These are phyloP conservation scores for Trametopsis cervina DNA, from an alignment of 768 basidiomycete genomes.

Conservation along the genomic window DNA sequence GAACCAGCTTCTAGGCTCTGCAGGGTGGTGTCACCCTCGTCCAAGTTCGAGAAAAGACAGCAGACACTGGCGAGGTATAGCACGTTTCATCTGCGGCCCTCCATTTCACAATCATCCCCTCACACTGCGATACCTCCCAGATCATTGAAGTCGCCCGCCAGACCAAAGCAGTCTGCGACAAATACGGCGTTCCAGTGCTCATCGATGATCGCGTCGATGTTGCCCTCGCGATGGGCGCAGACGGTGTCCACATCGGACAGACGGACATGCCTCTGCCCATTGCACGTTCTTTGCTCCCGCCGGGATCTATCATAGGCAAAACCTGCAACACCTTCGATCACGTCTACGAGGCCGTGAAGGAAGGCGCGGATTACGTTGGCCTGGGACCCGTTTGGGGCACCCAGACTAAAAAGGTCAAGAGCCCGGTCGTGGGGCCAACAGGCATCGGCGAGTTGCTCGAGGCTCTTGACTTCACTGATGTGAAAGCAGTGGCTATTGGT, in stretches of 20 bases:
- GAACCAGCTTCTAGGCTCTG: conserved; percentile 44
- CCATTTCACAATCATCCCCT: background rate
- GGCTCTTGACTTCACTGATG: conserved; percentile 50
- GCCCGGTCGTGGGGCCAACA: conserved; percentile 60
- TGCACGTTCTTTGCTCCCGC: conserved; percentile 63
- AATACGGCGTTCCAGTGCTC: conserved; percentile 74
- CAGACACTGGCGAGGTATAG: conserved; percentile 73
- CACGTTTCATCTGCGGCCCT: background rate
- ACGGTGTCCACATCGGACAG: conserved; percentile 88
- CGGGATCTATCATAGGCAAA: conserved; percentile 69
- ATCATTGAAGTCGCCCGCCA: conserved; percentile 68
- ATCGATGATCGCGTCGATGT: conserved; percentile 90
- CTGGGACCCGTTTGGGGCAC: conserved; percentile 84
- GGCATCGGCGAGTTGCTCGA: conserved; percentile 64
- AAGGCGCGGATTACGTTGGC: conserved; percentile 79
- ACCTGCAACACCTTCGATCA: conserved; percentile 69
- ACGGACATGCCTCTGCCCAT: conserved; percentile 68
- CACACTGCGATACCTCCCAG: conserved; percentile 35
- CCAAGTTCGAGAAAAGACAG: conserved; percentile 81
- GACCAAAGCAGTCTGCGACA: conserved; percentile 66
- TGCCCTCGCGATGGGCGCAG: conserved; percentile 66
- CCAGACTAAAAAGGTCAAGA: conserved; percentile 66
- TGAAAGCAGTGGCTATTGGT: conserved; percentile 87
- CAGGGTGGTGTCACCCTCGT: conserved; percentile 86
- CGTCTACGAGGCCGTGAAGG: conserved; percentile 50